These are phyloP conservation scores for Penicillium odoratum DNA, from an alignment of 495 filamentous ascomycete species.

Conservation along the genomic window DNA sequence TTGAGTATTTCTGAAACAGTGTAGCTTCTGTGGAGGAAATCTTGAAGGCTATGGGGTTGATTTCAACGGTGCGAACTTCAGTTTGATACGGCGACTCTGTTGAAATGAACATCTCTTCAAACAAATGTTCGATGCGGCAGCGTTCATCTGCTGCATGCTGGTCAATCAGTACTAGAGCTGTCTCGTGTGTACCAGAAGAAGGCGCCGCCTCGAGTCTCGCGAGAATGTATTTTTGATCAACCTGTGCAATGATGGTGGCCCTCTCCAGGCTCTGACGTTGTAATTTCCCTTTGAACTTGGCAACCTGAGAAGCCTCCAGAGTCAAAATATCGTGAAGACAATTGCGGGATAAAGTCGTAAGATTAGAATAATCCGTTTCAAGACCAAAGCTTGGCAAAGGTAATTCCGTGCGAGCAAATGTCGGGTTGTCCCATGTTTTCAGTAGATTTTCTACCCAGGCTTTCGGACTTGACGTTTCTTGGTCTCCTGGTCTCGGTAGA, in stretches of 20 bases:
- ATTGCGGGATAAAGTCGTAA: neutral
- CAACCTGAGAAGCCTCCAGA: conserved; percentile 19
- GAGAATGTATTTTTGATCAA: conserved; percentile 89
- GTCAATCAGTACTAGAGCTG: conserved; percentile 74
- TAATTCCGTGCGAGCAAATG: conserved; percentile 55
- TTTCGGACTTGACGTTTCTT: conserved; percentile 7
- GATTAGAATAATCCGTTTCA: conserved; percentile 3
- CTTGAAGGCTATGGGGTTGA: conserved; percentile 62
- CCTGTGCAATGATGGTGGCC: conserved; percentile 73
- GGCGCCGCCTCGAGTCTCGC: conserved; percentile 46
- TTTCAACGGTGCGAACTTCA: conserved; percentile 28
- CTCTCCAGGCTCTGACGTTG: conserved; percentile 62
- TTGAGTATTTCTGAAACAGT: conserved; percentile 53
- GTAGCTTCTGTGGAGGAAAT: conserved; percentile 56
- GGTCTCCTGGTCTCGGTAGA: neutral
- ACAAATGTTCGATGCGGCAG: conserved; percentile 72
- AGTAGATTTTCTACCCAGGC: conserved; percentile 42
- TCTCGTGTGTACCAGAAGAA: conserved; percentile 5
- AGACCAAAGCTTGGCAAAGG: conserved; percentile 42
- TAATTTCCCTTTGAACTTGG: conserved; percentile 54
- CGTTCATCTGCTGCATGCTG: conserved; percentile 96
- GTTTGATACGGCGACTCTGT: neutral
- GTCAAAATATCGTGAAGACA: conserved; percentile 17
- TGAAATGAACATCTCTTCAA: conserved; percentile 45
- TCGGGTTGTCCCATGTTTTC: conserved; percentile 60